Conservation (phyloP, 2,329 filamentous ascomycete genomes). For the Arachnopeziza araneosa region DNA sequence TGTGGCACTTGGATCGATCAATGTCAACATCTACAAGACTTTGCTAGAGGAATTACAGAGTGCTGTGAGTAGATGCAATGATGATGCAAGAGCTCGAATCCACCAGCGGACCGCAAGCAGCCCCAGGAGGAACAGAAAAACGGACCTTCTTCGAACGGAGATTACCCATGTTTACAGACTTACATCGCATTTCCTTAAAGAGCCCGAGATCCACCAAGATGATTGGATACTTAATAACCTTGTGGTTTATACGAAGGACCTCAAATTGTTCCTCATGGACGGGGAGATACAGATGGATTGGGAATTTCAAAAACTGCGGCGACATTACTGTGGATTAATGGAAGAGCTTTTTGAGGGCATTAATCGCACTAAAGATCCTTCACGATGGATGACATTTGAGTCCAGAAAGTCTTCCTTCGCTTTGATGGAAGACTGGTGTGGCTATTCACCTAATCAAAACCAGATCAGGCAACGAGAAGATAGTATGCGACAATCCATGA, state of each 20-base stretch:
- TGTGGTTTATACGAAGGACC: constrained; percentile 81
- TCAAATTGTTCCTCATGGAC: constrained; percentile 93
- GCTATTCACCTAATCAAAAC: constrained; percentile 84
- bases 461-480: constrained; percentile 81
- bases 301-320: constrained; percentile 85
- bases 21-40: constrained; percentile 86
- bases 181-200: constrained; percentile 81
- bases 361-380: constrained; percentile 75
- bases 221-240: constrained; percentile 89
- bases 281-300: constrained; percentile 91
- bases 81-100: constrained; percentile 79
- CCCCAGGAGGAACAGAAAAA: constrained; percentile 73
- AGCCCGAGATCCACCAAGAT: constrained; percentile 72
- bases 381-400: constrained; percentile 96
- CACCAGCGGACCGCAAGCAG: constrained; percentile 83
- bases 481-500: constrained; percentile 77
- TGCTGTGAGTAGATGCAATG: constrained; percentile 78
- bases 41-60: constrained; percentile 85
- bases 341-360: constrained; percentile 91
- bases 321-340: constrained; percentile 90
- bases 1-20: constrained; percentile 87
- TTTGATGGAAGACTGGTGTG: constrained; percentile 99
- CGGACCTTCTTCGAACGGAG: constrained; percentile 83
- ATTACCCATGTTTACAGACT: constrained; percentile 95
- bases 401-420: constrained; percentile 91